Base-by-base conservation (phyloP, 2,329 filamentous ascomycete species). In the Diaporthe aspalathi region DNA sequence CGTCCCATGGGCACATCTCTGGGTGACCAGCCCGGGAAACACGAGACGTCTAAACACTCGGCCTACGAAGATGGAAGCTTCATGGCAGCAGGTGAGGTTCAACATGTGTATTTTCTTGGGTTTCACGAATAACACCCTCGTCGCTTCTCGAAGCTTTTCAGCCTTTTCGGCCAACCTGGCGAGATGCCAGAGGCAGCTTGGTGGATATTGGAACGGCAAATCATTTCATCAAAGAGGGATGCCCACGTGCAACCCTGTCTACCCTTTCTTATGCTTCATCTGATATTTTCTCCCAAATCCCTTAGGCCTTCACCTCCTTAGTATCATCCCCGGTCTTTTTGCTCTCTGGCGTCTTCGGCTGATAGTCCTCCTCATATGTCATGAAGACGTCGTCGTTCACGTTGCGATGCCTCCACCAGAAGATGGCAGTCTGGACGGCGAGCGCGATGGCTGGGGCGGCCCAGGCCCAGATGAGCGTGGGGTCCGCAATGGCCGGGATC, bases 311-410 rank as follows among this genome's bases (percentile, higher is more conserved):
- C 6, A 17, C 24, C 43, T 65, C 29, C 14, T 50, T 65, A 1
- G 5, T 8, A 38, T 38, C 45, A 8, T 50, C 60, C 43, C 7
- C 45, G 17, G 27, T 24, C 45, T 65, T 43, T 22, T 65, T 65
- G n/a, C n/a, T 50, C n/a, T 50, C 60, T 9, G 60, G 60, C 2
- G 43, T 65, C 45, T 65, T 65, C n/a, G 60, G 60, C 45, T 65
- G 43, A 32, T 65, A 65, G 20, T 65, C 60, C 24, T 65, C 60
- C 60, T 77, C 74, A 27, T 77, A 75, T 3, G 77, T 80, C 76
- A 80, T 83, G 76, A 84, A 87, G n/a, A 80, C 80, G 45, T 86
- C 84, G n/a, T 85, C 76, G 65, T 87, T 84, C 35, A 88, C 76
- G 56, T 82, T 76, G 35, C 78, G 81, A 74, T 87, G 86, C 29